These are phyloP conservation scores for Arthrinium puccinioides DNA, from an alignment of 2,329 filamentous ascomycete genomes.

Conservation along the genomic window DNA sequence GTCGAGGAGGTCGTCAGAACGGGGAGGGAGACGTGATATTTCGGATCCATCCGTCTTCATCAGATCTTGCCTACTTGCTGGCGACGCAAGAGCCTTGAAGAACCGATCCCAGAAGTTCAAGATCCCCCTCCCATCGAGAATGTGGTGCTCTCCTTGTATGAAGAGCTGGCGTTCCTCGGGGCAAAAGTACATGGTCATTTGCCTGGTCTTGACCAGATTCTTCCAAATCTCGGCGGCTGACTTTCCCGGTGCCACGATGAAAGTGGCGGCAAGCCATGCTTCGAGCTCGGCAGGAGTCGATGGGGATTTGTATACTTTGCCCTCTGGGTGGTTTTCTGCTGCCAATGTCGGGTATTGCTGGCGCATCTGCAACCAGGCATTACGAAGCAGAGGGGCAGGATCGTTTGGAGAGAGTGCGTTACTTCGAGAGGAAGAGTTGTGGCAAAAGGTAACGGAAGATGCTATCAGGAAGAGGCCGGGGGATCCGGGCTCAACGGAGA, in stretches of 20 bases:
- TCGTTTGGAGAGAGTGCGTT: background rate
- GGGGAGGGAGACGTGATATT: conserved; percentile 5
- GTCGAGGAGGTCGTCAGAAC: conserved; percentile 8
- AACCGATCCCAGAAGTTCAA: conserved; percentile 10
- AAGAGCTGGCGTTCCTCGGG: conserved; percentile 6
- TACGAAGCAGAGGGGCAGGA: conserved; percentile 3
- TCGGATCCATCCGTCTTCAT: conserved; percentile 5
- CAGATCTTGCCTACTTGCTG: background rate
- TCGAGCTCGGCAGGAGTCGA: conserved; percentile 5
- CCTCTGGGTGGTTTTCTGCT: conserved; percentile 5
- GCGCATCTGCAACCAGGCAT: conserved; percentile 7
- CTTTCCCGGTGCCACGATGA: conserved; percentile 5
- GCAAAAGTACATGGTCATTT: conserved; percentile 7
- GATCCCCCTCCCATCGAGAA: conserved; percentile 6
- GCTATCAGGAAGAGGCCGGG: conserved; percentile 7
- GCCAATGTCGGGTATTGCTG: conserved; percentile 7
- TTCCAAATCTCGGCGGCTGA: conserved; percentile 5
- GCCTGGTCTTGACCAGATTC: conserved; percentile 6
- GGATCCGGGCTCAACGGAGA: conserved; percentile 5
- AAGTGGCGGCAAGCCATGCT: conserved; percentile 5
- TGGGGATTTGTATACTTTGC: conserved; percentile 7
- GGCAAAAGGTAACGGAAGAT: conserved; percentile 5
- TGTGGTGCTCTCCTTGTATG: conserved; percentile 8
- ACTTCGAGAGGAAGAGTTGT: conserved; percentile 1
- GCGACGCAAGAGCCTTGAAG: conserved; percentile 5